Evolutionary conservation across 1,284 basidiomycete species (phyloP), one percentile per base, ranked within the genome.

Genomic region (Porogramme epimiltina): DNA sequence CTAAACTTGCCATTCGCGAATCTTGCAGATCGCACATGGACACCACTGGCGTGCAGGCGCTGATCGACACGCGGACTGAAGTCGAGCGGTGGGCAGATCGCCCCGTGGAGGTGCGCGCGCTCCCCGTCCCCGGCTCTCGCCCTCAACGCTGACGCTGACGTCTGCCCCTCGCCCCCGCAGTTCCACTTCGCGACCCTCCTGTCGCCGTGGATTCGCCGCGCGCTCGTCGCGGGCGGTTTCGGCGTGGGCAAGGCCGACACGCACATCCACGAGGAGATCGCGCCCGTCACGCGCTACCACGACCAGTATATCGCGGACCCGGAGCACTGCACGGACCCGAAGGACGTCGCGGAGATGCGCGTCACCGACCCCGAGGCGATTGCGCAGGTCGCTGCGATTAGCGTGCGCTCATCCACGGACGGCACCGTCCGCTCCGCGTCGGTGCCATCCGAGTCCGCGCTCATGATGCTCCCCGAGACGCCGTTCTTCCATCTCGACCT

Each of bases 121-220:
- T 43, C 36, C n/a, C 4, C 28, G 9, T 42, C 37, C 6, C n/a
- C 22, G 22, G 16, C 18, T 28, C 9, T 22, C 2, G 5, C 13
- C 16, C 22, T 20, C 18, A 24, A 25, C 19, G 31, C 37, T 19
- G n/a, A 31, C 18, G 42, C 50, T 42, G 16, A 45, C 45, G 8
- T 39, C 23, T 16, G 11, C 11, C 26, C n/a, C 38, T 38, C 15
- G 20, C 23, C 13, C 19, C 6, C 16, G 20, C 41, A 64, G 79
- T 94, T 94, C 76, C 91, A 95, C 70, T 95, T 95, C 68, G 85
- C 89, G 10, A 82, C 84, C 24, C 81, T 98, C 47, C 80, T 95
- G 42, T 94, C 92, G 0, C 93, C 94, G 0, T 98, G 95, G 96
- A 93, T 95, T 49, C 84, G 90, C 51, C 87, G 93, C 46, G 91